Evolutionary conservation across 2,329 filamentous ascomycete species (phyloP), one percentile per base, ranked within the genome.

Genomic region (Madurella mycetomatis): DNA sequence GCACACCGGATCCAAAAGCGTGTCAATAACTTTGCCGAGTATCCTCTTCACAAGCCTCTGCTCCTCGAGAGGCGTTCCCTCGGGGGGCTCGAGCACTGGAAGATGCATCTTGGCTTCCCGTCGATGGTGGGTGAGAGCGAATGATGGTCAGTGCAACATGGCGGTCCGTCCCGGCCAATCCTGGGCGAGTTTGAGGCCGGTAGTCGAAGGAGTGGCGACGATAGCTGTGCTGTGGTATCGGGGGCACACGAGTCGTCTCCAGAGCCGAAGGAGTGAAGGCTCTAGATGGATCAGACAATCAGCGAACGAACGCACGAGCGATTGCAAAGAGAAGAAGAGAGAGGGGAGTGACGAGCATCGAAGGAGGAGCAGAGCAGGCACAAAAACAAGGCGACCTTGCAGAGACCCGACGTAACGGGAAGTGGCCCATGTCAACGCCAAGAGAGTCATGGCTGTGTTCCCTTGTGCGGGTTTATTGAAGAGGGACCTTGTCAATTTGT

Each of bases 191-290:
- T 19, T 19, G 41, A 43, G 37, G 18, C 9, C 17, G 16, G 19
- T 31, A 37, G 13, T 37, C 13, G 25, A 48, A 53, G 4, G 45
- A 48, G 16, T 40, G 32, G 12, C 16, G n/a, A 16, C 15, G 8
- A 47, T 47, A 25, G 42, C 7, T 9, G n/a, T 40, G 16, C 30
- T 9, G 2, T 41, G 19, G 9, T 18, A 41, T 25, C 34, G 16
- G 49, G 45, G 41, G 34, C 32, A 2, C 40, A 32, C 9, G 19
- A n/a, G 47, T 41, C 25, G 25, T 25, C 25, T 19, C 40, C 46
- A 53, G 46, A 53, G 54, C 19, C 57, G 18, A 59, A 55, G 1
- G 57, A 59, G 54, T 59, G 57, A 59, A 59, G 57, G 51, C 57
- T 41, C 16, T 32, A 41, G 54, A 51, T 15, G 25, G 25, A 7